Conservation (phyloP, 139 green algal species). For the Chlorella vulgaris region DNA sequence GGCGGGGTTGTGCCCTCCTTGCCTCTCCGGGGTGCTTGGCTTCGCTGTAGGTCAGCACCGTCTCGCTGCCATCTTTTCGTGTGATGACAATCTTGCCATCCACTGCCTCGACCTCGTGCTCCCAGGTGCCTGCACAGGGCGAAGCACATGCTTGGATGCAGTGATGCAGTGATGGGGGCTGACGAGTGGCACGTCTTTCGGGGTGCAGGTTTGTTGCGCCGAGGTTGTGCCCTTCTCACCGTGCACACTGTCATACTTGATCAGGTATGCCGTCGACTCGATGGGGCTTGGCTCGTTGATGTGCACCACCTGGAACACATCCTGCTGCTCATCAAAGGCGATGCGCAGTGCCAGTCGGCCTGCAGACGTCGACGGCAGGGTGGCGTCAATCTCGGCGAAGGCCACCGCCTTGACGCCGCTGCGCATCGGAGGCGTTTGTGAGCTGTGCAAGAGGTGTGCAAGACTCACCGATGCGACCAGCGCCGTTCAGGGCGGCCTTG, state of each 20-base stretch:
- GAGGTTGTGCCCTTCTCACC: too few species aligned
- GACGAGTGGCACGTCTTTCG: too few species aligned
- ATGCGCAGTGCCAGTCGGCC: conserved; percentile 50
- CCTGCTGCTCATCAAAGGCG: conserved; percentile 39
- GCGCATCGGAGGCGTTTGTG: too few species aligned
- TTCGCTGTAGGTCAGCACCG: conserved; percentile 55
- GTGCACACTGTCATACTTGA: conserved; percentile 84
- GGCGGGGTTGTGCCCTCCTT: background rate
- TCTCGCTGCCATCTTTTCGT: conserved; percentile 35
- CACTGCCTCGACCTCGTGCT: conserved; percentile 51
- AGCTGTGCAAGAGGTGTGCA: background rate
- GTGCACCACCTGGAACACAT: conserved; percentile 68
- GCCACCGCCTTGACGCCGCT: too few species aligned
- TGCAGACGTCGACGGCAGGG: conserved; percentile 6
- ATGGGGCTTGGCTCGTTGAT: conserved; percentile 77
- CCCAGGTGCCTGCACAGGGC: conserved; percentile 51
- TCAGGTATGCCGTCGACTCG: conserved; percentile 78
- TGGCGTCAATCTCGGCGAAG: background rate
- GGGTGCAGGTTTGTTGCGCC: too few species aligned
- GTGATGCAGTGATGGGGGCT: too few species aligned
- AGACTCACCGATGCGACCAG: conserved; percentile 50
- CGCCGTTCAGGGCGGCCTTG: conserved; percentile 49
- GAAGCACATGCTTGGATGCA: too few species aligned
- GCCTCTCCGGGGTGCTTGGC: conserved; percentile 40
- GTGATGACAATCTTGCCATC: conserved; percentile 59